Evolutionary conservation across 2,329 filamentous ascomycete species (phyloP).

Genomic region (Xylariaceae sp.): DNA sequence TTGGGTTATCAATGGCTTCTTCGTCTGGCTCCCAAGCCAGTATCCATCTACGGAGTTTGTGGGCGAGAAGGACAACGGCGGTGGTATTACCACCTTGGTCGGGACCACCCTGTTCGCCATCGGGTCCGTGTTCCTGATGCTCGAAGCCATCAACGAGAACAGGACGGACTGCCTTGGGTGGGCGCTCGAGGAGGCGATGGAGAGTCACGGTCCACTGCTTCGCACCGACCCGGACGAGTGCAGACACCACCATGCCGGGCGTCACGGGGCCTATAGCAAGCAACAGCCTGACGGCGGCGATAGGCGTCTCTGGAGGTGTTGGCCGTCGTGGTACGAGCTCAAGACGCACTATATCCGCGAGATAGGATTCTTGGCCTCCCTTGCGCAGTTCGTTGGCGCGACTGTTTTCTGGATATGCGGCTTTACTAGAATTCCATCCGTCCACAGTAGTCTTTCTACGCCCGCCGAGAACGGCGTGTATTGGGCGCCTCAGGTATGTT

Average conservation of each 20-base stretch:
- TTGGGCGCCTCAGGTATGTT: slow-evolving; percentile 15
- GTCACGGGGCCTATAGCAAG: background rate
- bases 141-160: slow-evolving; percentile 14
- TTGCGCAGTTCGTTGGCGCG: slow-evolving; percentile 11
- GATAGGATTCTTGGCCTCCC: slow-evolving; percentile 12
- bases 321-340: slow-evolving; percentile 11
- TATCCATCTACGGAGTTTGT: slow-evolving; percentile 8
- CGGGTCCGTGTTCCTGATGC: slow-evolving; percentile 13
- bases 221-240: slow-evolving; percentile 8
- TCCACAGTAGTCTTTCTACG: slow-evolving; percentile 7
- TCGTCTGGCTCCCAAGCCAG: slow-evolving; percentile 11
- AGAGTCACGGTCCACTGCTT: slow-evolving; percentile 2
- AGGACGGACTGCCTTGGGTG: slow-evolving; percentile 13
- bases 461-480: slow-evolving; percentile 7
- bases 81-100: slow-evolving; percentile 13
- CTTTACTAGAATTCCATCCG: slow-evolving; percentile 10
- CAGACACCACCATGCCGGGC: slow-evolving; percentile 9
- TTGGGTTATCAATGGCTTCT: slow-evolving; percentile 16
- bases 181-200: slow-evolving; percentile 12
- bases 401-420: slow-evolving; percentile 16
- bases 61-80: slow-evolving; percentile 6
- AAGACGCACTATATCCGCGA: slow-evolving; percentile 13
- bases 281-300: background rate
- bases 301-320: slow-evolving; percentile 10
- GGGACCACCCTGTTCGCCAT: slow-evolving; percentile 15